Conservation (phyloP, 371 early-diverging fungal species). For the Scutellospora calospora region DNA sequence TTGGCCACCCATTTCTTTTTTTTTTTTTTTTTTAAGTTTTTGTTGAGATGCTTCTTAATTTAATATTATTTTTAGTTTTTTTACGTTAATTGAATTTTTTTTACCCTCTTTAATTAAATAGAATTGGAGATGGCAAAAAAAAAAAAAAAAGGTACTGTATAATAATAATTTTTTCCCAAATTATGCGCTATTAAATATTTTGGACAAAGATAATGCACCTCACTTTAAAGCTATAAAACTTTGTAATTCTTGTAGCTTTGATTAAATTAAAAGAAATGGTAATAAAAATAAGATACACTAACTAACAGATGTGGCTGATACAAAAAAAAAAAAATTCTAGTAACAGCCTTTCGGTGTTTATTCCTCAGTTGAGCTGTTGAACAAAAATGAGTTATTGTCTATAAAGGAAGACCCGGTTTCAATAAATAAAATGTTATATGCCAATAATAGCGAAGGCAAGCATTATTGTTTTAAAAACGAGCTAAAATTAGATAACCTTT, state of each 20-base stretch:
- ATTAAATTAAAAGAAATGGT: slow-evolving; percentile 3
- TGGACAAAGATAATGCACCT: too few species aligned
- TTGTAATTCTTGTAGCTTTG: neutral
- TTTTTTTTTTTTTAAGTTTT: neutral
- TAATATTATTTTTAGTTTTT: too few species aligned
- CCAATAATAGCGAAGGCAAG: slow-evolving; percentile 1
- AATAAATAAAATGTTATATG: slow-evolving; percentile 11
- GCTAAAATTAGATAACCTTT: neutral
- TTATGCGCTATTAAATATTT: too few species aligned
- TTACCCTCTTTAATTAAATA: too few species aligned
- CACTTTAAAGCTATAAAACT: neutral
- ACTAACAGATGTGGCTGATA: slow-evolving; percentile 20
- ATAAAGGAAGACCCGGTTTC: slow-evolving; percentile 13
- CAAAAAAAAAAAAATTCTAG: neutral
- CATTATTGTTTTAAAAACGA: slow-evolving; percentile 24
- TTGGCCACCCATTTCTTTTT: slow-evolving; percentile 42
- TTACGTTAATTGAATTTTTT: too few species aligned
- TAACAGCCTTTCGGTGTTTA: neutral
- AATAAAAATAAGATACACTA: neutral
- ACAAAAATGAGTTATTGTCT: neutral
- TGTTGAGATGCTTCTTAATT: neutral
- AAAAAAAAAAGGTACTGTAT: too few species aligned
- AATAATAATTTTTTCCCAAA: too few species aligned
- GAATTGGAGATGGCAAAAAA: too few species aligned
- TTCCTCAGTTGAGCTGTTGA: slow-evolving; percentile 3